These are phyloP conservation scores for Gliomastix tumulicola DNA, from an alignment of 2,329 filamentous ascomycete species.

Conservation along the genomic window DNA sequence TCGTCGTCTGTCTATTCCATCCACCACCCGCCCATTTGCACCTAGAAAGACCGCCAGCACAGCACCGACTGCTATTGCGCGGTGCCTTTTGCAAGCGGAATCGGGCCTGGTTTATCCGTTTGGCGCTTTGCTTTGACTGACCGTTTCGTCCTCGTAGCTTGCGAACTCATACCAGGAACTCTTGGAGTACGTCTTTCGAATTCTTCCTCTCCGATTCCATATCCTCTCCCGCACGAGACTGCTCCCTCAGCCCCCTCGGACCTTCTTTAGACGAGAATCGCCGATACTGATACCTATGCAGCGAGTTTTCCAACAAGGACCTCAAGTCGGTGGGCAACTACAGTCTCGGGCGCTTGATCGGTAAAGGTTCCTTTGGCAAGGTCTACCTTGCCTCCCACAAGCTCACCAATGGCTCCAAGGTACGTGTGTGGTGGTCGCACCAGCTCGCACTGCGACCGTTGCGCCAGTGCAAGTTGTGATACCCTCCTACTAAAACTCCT, in stretches of 20 bases:
- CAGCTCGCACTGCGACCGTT: conserved; percentile 1
- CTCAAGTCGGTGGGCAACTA: conserved; percentile 94
- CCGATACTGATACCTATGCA: conserved; percentile 32
- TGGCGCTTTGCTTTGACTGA: conserved; percentile 2
- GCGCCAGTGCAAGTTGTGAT: background rate
- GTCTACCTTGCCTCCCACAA: conserved; percentile 95
- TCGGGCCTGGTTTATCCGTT: too few species aligned
- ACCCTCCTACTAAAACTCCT: conserved; percentile 3
- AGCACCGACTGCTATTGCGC: too few species aligned
- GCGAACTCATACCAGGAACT: conserved; percentile 95
- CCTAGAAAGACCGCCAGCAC: too few species aligned
- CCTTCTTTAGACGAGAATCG: conserved; percentile 6
- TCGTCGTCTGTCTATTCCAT: conserved; percentile 6
- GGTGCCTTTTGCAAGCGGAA: too few species aligned
- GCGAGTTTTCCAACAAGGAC: conserved; percentile 90
- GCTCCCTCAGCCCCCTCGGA: conserved; percentile 2
- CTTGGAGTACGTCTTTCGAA: conserved; percentile 80
- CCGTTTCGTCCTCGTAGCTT: conserved; percentile 51
- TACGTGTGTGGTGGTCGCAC: conserved; percentile 57
- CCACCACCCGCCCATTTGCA: background rate
- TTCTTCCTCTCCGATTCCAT: background rate
- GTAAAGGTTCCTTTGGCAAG: conserved; percentile 97
- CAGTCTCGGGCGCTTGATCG: conserved; percentile 81
- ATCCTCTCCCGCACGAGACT: background rate
- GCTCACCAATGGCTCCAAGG: conserved; percentile 97